Conservation (phyloP, 2,329 filamentous ascomycete genomes). For the Fusarium tjaetaba region DNA sequence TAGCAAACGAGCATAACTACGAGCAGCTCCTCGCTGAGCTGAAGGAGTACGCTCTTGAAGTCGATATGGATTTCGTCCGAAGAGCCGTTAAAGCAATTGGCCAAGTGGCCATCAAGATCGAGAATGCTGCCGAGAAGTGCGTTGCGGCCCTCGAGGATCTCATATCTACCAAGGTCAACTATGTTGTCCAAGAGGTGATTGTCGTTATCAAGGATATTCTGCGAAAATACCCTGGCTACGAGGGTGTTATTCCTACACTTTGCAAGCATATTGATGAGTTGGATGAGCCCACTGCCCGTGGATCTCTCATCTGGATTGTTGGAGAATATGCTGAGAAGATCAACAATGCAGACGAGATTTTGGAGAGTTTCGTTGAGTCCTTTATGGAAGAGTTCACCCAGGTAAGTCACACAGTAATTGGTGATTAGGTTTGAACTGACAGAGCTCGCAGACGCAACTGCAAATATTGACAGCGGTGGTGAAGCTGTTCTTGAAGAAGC, state of each 20-base stretch:
- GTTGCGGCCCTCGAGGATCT: slow-evolving; percentile 93
- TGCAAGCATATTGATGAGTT: slow-evolving; percentile 97
- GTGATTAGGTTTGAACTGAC: background rate
- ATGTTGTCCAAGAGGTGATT: slow-evolving; percentile 97
- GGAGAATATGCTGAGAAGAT: slow-evolving; percentile 99
- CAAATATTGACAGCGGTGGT: slow-evolving; percentile 98
- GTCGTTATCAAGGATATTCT: slow-evolving; percentile 99
- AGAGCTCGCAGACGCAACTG: slow-evolving; percentile 78
- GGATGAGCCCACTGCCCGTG: slow-evolving; percentile 91
- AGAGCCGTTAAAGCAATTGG: slow-evolving; percentile 96
- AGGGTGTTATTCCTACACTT: slow-evolving; percentile 95
- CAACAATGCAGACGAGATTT: slow-evolving; percentile 95
- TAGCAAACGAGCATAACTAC: slow-evolving; percentile 96
- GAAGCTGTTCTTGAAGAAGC: slow-evolving; percentile 97
- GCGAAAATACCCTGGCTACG: slow-evolving; percentile 96
- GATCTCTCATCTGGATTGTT: slow-evolving; percentile 97
- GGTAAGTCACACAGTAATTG: slow-evolving; percentile 57
- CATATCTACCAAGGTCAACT: slow-evolving; percentile 98
- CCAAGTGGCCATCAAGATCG: slow-evolving; percentile 98
- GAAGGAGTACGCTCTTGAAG: slow-evolving; percentile 97
- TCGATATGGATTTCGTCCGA: slow-evolving; percentile 98
- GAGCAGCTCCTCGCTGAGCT: slow-evolving; percentile 93
- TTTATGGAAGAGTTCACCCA: slow-evolving; percentile 98
- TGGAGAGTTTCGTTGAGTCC: slow-evolving; percentile 88
- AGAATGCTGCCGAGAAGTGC: slow-evolving; percentile 92